Evolutionary conservation across 2,329 filamentous ascomycete species (phyloP).

Genomic region (Fusarium clavum): DNA sequence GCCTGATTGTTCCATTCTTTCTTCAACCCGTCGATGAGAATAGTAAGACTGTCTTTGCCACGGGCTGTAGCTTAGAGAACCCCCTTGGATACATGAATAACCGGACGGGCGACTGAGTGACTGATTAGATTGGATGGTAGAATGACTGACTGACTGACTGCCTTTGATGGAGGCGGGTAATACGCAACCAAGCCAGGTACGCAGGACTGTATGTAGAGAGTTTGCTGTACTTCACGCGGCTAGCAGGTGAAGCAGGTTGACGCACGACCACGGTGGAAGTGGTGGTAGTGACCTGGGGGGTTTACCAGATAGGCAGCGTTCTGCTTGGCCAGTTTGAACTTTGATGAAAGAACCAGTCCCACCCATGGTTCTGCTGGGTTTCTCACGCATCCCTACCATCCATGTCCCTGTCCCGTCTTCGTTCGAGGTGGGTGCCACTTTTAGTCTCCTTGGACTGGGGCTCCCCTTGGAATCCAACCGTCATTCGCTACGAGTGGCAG

Average conservation of each 20-base stretch:
- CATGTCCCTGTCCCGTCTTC: conserved; percentile 19
- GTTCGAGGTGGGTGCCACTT: conserved; percentile 23
- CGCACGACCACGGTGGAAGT: conserved; percentile 37
- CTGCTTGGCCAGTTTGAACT: conserved; percentile 24
- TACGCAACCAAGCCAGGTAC: conserved; percentile 18
- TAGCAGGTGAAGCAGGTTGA: conserved; percentile 24
- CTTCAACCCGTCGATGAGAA: background rate
- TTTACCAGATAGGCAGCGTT: conserved; percentile 13
- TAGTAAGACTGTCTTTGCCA: background rate
- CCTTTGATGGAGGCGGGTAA: conserved; percentile 19
- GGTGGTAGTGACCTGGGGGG: conserved; percentile 32
- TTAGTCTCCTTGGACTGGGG: conserved; percentile 11
- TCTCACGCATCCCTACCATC: conserved; percentile 32
- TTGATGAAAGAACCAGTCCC: conserved; percentile 24
- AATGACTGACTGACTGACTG: background rate
- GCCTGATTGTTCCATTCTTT: background rate
- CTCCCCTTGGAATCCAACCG: conserved; percentile 13
- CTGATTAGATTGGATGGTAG: background rate
- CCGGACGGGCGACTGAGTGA: background rate
- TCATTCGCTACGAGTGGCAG: conserved; percentile 31
- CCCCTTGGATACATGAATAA: background rate
- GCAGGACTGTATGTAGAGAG: background rate
- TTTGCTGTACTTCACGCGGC: conserved; percentile 5
- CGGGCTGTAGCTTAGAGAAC: background rate
- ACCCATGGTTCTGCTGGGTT: conserved; percentile 32